Evolutionary conservation across 768 basidiomycete species (phyloP), one percentile per base, ranked within the genome.

Genomic region (Lentinula sp.): DNA sequence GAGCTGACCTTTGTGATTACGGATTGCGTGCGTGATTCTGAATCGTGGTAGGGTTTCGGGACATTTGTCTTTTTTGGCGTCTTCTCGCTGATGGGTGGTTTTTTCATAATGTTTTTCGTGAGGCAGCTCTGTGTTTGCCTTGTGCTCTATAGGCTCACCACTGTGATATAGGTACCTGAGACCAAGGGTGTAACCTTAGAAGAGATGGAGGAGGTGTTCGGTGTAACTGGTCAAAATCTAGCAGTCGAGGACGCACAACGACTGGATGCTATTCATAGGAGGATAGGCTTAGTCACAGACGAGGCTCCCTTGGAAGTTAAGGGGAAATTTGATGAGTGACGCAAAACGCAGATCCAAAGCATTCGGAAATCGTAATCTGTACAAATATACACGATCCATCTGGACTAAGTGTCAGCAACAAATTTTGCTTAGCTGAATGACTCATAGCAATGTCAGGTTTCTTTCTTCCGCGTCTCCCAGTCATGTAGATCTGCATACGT

Each of bases 1-100:
- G 9, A 16, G 43, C 4, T 7, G 18, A 52, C 40, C 11, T 28
- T 28, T 28, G 3, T 28, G 0, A 32, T 9, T 16, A 18, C 13
- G 72, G n/a, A 76, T 86, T 56, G 75, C 89, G 39, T 74, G 53
- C 5, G n/a, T 40, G 18, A 18, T 16, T 43, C 28, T 42, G 11
- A 23, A 18, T 37, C 16, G n/a, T 1, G 34, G 15, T 28, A 59
- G 57, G 45, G 80, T 21, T 90, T 82, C 68, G 87, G 86, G 10
- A 90, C 89, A 1, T 91, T 91, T 67, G 77, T 92, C 46, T 87
- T 90, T 75, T 91, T 90, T 69, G 88, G 88, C 48, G 84, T 85
- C 67, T 85, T 89, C 72, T 88, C 87, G 0, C 75, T 89, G 69
- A 57, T 88, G 49, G 89, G 88, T 53, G 85, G 84, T 18, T 60